Percentiles rank a stretch among this genome's conserved stretches.
These are phyloP conservation scores for Sporothrix globosa DNA, from an alignment of 2,329 filamentous ascomycete species.

Conservation along the genomic window DNA sequence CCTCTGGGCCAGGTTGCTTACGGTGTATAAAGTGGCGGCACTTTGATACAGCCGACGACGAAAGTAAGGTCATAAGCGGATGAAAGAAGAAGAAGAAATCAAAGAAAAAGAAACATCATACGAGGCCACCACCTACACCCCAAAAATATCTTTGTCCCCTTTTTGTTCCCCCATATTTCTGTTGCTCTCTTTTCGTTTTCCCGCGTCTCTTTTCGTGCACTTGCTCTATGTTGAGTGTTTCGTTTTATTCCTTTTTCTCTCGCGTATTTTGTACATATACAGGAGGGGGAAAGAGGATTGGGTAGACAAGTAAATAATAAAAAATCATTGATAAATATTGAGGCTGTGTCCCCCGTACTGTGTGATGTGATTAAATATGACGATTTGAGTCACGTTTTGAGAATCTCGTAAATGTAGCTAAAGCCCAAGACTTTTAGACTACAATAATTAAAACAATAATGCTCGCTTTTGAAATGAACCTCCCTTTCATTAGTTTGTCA, in stretches of 20 bases:
- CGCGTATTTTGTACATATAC: conserved; percentile 39
- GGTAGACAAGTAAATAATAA: conserved; percentile 35
- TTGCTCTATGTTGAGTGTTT: conserved; percentile 12
- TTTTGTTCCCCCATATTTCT: conserved; percentile 20
- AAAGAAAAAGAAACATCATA: conserved; percentile 21
- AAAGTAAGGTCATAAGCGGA: background rate
- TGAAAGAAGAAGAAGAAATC: conserved; percentile 36
- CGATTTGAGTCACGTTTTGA: background rate
- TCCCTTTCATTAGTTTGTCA: background rate
- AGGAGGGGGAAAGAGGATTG: conserved; percentile 31
- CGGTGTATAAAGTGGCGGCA: conserved; percentile 50
- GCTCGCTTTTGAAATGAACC: background rate
- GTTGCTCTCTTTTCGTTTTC: conserved; percentile 19
- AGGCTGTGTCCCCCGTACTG: background rate
- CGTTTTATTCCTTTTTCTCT: conserved; percentile 20
- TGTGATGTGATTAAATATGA: background rate
- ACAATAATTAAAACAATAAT: background rate
- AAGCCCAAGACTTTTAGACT: background rate
- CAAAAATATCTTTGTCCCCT: conserved; percentile 35
- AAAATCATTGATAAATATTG: conserved; percentile 27
- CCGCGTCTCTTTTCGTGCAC: conserved; percentile 1
- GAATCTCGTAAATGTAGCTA: background rate
- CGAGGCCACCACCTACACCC: conserved; percentile 31
- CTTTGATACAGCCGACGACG: background rate
- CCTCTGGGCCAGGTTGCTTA: conserved; percentile 65